phyloP scores from a whole-genome alignment of 2,329 filamentous ascomycete genomes.

The Microdochium nivale region DNA sequence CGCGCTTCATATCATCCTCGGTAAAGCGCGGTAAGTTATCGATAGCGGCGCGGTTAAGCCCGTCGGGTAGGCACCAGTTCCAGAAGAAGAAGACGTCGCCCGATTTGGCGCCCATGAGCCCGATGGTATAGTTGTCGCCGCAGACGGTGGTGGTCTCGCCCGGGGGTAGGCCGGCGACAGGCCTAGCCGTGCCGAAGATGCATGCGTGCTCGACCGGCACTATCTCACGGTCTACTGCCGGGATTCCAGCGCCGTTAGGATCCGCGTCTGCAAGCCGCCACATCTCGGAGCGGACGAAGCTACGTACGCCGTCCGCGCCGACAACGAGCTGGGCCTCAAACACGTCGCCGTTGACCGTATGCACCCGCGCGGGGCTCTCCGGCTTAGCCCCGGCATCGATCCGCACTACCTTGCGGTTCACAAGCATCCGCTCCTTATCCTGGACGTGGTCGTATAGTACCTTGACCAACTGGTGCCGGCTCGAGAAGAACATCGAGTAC shows the following conservation, averaged over 20 bases:
- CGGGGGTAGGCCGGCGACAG: background rate
- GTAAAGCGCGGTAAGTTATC: background rate
- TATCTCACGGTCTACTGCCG: too few species aligned
- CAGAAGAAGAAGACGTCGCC: background rate
- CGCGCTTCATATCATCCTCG: background rate
- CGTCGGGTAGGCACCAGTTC: background rate
- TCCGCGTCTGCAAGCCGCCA: slow-evolving; percentile 7
- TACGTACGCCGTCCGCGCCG: slow-evolving; percentile 8
- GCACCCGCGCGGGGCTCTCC: slow-evolving; percentile 1
- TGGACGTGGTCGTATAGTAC: slow-evolving; percentile 9
- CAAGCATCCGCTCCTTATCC: slow-evolving; percentile 7
- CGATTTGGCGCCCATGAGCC: background rate
- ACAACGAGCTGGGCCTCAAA: slow-evolving; percentile 7
- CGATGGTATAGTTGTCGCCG: background rate
- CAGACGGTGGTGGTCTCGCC: background rate
- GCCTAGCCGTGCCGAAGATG: too few species aligned
- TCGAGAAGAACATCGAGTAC: slow-evolving; percentile 9
- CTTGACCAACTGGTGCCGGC: slow-evolving; percentile 10
- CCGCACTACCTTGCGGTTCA: slow-evolving; percentile 12
- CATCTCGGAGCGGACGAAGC: slow-evolving; percentile 6
- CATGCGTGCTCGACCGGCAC: too few species aligned
- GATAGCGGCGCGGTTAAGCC: background rate
- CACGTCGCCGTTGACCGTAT: slow-evolving; percentile 1
- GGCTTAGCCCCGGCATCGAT: slow-evolving; percentile 4
- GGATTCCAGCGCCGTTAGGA: slow-evolving; percentile 2